Conservation (phyloP, 306 rosid genomes). For the Macrotyloma uniflorum region DNA sequence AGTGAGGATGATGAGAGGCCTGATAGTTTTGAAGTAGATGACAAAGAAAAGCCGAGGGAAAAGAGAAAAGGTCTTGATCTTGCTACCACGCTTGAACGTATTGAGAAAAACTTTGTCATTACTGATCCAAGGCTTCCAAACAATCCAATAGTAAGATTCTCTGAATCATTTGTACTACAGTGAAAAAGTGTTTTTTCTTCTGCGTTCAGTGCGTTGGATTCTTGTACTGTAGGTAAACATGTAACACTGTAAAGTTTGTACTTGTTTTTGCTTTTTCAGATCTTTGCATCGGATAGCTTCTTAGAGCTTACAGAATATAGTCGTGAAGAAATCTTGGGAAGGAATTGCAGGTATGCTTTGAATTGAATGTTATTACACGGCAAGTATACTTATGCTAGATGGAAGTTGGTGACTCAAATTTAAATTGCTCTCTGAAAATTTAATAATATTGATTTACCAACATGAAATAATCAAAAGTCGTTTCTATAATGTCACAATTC, state of each 20-base stretch:
- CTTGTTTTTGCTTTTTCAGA: constrained; percentile 55
- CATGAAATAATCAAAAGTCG: background rate
- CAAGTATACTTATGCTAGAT: constrained; percentile 18
- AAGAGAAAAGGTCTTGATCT: constrained; percentile 97
- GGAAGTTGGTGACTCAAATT: constrained; percentile 1
- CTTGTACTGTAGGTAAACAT: background rate
- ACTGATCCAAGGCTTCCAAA: constrained; percentile 99
- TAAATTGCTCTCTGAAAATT: background rate
- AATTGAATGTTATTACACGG: background rate
- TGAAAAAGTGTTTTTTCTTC: background rate
- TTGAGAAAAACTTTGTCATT: constrained; percentile 96
- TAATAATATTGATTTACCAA: background rate
- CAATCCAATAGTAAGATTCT: constrained; percentile 86
- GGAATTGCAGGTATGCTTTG: constrained; percentile 85
- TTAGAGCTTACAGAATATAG: constrained; percentile 94
- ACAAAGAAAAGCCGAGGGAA: constrained; percentile 68
- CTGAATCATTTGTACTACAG: background rate
- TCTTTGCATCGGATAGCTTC: constrained; percentile 98
- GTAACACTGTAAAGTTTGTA: constrained; percentile 23
- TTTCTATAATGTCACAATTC: background rate
- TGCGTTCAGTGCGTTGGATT: constrained; percentile 20
- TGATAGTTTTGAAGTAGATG: constrained; percentile 60
- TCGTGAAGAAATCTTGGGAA: constrained; percentile 97
- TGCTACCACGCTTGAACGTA: constrained; percentile 97
- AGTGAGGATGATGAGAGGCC: constrained; percentile 64